Base-by-base conservation (phyloP, 805 yeast genomes). In the Candida stauntonica region DNA sequence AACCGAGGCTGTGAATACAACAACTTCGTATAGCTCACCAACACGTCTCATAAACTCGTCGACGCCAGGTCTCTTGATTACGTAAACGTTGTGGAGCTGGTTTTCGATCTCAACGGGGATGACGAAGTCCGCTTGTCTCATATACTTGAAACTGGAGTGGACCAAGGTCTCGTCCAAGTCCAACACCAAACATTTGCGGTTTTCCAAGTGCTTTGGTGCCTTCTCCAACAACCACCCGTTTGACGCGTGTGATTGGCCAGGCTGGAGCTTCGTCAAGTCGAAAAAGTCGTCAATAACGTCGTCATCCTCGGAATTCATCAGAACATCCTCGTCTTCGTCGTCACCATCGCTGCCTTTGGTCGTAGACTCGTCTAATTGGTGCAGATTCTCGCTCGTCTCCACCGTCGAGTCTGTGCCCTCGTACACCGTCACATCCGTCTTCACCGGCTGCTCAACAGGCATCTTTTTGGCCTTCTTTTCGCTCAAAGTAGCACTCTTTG, bases 141-240 rank as follows among this genome's bases (percentile, higher is more conserved):
- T 73, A 60, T 82, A 87, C 61, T 91, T 89, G 70, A 93, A 93
- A 6, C 95, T 82, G 2, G 96, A 86, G 61, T 93, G 99, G 23
- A 93, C 99, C 42, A 93, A 73, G 3, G 99, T 93, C 63, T 93
- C 99, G 62, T 93, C 99, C 47, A 93, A 67, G 63, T 93, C 99
- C 38, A 93, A 70, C 12, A 93, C 85, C 24, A 93, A 72, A 61
- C 97, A 89, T 62, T 93, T 93, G 42, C 84, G 80, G 39, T 75
- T 74, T 35, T 70, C 65, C 39, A 83, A 70, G 33, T 63, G 58
- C 7, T 61, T 52, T 17, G 67, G 62, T 31, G 77, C 72, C 17
- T 77, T 73, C 36, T 82, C 76, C 47, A 91, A 64, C 35, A 88
- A 70, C 65, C 71, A 75, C 5, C 83, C 86, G 4, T 82, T 75